phyloP scores from a whole-genome alignment of 768 basidiomycete genomes.

The Tylopilus sp. region DNA sequence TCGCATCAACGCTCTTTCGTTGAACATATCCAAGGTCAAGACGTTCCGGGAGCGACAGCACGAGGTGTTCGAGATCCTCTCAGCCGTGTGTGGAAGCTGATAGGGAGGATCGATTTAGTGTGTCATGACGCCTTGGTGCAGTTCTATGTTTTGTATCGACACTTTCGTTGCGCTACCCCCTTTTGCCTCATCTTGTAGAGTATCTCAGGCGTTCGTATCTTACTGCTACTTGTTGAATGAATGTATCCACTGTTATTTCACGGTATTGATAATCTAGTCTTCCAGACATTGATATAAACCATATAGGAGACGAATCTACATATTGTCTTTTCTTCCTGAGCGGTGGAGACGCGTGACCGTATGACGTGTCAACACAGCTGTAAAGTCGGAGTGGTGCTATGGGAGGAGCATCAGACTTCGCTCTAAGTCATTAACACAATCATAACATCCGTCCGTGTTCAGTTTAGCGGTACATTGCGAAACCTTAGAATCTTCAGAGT shows the following conservation, averaged over 20 bases:
- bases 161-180: neutral
- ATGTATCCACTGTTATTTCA: neutral
- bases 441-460: no score
- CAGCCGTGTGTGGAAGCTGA: conserved; percentile 22
- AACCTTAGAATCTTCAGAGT: no score
- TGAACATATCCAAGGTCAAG: conserved; percentile 65
- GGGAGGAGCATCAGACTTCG: no score
- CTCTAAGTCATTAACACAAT: no score
- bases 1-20: conserved; percentile 67
- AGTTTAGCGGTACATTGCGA: no score
- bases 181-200: neutral
- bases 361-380: no score
- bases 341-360: no score
- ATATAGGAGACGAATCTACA: no score
- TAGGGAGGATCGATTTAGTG: neutral
- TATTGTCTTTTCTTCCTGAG: no score
- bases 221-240: neutral
- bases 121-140: no score
- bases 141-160: neutral
- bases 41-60: conserved; percentile 72
- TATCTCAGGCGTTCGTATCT: neutral
- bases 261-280: neutral
- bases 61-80: conserved; percentile 60
- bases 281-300: no score
- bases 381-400: no score